Conservation (phyloP, 2,329 filamentous ascomycete species). For the Calonectria pauciramosa region DNA sequence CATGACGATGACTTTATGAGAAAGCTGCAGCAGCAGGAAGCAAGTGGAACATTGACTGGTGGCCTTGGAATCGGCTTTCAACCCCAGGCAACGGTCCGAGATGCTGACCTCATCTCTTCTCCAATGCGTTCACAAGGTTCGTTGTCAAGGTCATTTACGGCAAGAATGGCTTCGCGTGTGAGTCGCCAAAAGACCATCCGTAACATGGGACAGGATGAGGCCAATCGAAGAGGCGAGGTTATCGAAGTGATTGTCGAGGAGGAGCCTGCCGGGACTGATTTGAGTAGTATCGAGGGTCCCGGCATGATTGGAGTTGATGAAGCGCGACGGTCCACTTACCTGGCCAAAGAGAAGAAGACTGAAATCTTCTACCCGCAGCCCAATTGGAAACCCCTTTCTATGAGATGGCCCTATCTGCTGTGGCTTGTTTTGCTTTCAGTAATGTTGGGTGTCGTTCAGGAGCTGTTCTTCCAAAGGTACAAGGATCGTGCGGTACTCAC, state of each 20-base stretch:
- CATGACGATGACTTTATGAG: conserved; percentile 62
- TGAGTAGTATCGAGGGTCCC: conserved; percentile 66
- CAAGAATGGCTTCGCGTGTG: conserved; percentile 43
- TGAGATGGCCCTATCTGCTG: conserved; percentile 73
- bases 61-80: conserved; percentile 69
- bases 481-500: conserved; percentile 58
- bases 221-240: conserved; percentile 71
- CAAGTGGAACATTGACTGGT: conserved; percentile 68
- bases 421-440: conserved; percentile 68
- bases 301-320: conserved; percentile 44
- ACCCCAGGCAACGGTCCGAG: conserved; percentile 61
- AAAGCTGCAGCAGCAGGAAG: conserved; percentile 65
- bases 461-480: conserved; percentile 68
- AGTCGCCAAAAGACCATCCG: conserved; percentile 59
- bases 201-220: conserved; percentile 68
- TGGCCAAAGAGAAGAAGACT: conserved; percentile 52
- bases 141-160: conserved; percentile 59
- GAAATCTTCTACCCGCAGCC: conserved; percentile 73
- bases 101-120: conserved; percentile 63
- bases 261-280: conserved; percentile 59
- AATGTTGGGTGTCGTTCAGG: conserved; percentile 64
- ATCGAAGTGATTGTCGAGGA: conserved; percentile 69
- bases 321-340: conserved; percentile 55
- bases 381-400: conserved; percentile 76
- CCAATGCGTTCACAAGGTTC: conserved; percentile 50